Base-by-base conservation (phyloP, 1,284 basidiomycete species). In the Trichosporon sp. region DNA sequence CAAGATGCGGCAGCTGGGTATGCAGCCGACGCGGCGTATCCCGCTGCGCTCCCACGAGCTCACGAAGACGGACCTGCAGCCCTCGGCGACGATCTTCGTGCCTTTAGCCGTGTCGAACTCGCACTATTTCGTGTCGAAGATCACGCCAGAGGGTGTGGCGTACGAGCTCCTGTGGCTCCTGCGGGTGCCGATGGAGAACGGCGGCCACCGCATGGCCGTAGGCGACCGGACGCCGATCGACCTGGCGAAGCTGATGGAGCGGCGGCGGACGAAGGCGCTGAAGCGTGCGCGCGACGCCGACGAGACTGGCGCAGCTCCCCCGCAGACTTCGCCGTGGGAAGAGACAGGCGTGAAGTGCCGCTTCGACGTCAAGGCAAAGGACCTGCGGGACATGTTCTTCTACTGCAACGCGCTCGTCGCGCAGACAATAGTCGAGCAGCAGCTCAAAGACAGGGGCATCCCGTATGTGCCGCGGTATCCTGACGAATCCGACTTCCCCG, bases 361-460 rank as follows among this genome's bases (percentile, higher is more conserved):
- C 2, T 78, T 75, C 65, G 67, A 73, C 36, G 68, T 78, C 23
- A 69, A 72, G 34, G 65, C 69, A n/a, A 69, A 71, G 33, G 77
- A 79, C 62, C 63, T 79, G 19, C 70, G 68, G 32, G 74, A 77
- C 59, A 61, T 78, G 56, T 77, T 72, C 67, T 69, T 72, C 29
- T 75, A 75, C 62, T 75, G 70, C 65, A 76, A 77, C 72, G 93
- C 92, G 9, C 88, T 93, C 8, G 90, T 95, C n/a, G 88, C 91
- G 16, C 91, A 92, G 75, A 88, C 87, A 66, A 91, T 88, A 71
- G 87, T 97, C 60, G 92, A 96, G 76, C 84, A 87, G 62, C 93
- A 95, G 78, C 86, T 97, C 74, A 92, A 92, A 75, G 79, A 86
- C 33, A 88, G 90, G 16, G 84, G 84, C 13, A 92, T 96, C 63